phyloP scores from a whole-genome alignment of 352 stramenopile species.

The Phytopythium mirpurense region DNA sequence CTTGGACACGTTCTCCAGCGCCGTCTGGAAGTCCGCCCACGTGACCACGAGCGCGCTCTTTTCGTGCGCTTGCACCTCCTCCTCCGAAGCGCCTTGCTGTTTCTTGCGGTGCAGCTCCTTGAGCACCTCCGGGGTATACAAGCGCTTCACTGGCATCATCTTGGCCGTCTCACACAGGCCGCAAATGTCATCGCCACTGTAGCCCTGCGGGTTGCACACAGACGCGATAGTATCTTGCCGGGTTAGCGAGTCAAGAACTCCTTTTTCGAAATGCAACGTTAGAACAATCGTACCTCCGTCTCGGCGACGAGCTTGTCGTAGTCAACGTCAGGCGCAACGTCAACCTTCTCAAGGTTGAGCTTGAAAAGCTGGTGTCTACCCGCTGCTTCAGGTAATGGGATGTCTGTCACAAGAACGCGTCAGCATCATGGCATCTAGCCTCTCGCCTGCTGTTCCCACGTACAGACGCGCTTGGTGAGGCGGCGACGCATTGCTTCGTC shows the following conservation, averaged over 20 bases:
- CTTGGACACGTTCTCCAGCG: slow-evolving; percentile 77
- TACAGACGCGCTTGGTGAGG: slow-evolving; percentile 94
- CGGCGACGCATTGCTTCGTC: slow-evolving; percentile 94
- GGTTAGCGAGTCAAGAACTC: not conserved
- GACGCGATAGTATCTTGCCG: not conserved
- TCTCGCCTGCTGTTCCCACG: slow-evolving; percentile 24
- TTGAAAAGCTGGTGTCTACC: slow-evolving; percentile 69
- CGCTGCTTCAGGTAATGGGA: slow-evolving; percentile 46
- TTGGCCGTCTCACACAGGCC: slow-evolving; percentile 70
- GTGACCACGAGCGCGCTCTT: slow-evolving; percentile 57
- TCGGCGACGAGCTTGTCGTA: slow-evolving; percentile 59
- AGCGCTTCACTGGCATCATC: slow-evolving; percentile 72
- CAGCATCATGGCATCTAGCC: not conserved
- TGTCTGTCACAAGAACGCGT: slow-evolving; percentile 14
- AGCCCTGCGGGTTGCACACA: slow-evolving; percentile 19
- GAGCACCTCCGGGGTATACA: slow-evolving; percentile 70
- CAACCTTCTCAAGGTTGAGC: slow-evolving; percentile 71
- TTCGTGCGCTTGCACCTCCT: slow-evolving; percentile 38
- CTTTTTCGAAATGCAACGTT: not conserved
- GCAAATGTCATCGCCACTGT: slow-evolving; percentile 55
- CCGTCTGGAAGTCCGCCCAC: slow-evolving; percentile 51
- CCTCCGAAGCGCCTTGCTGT: slow-evolving; percentile 34
- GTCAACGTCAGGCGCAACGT: slow-evolving; percentile 73
- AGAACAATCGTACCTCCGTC: slow-evolving; percentile 47
- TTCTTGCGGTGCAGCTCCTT: slow-evolving; percentile 35